These are phyloP conservation scores for Mycena sanguinolenta DNA, from an alignment of 768 basidiomycete species.

Conservation along the genomic window DNA sequence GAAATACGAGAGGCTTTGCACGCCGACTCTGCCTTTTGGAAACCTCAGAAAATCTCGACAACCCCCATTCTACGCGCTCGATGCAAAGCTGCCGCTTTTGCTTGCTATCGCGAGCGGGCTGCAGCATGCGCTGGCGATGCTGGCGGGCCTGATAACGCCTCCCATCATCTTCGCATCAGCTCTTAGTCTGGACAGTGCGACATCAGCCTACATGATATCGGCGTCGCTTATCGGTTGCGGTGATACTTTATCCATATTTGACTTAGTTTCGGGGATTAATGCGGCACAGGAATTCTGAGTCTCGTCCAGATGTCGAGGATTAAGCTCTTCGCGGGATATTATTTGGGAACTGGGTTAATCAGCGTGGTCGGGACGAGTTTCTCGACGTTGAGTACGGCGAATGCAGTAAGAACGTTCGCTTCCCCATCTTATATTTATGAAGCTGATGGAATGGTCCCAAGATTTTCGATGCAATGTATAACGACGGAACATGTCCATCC, in stretches of 20 bases:
- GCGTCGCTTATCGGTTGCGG: neutral
- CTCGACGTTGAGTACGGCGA: too few species aligned
- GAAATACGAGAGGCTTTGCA: neutral
- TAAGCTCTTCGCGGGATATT: constrained; percentile 71
- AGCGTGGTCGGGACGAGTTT: constrained; percentile 43
- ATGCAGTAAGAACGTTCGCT: too few species aligned
- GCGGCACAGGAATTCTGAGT: constrained; percentile 73
- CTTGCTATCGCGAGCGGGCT: too few species aligned
- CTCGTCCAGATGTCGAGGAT: constrained; percentile 84
- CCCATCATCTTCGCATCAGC: neutral
- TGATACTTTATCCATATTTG: neutral
- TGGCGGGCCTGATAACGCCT: too few species aligned
- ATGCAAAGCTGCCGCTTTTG: too few species aligned
- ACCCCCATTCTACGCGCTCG: neutral
- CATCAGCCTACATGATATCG: neutral
- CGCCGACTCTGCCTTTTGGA: neutral
- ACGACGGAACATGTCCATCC: constrained; percentile 81
- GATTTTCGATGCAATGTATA: constrained; percentile 85
- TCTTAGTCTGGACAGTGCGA: neutral
- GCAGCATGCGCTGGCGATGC: too few species aligned
- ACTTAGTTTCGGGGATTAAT: neutral
- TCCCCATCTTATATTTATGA: neutral
- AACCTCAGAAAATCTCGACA: neutral
- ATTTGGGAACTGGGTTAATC: constrained; percentile 84
- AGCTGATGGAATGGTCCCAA: neutral